Evolutionary conservation across 2,329 filamentous ascomycete species (phyloP), one percentile per base, ranked within the genome.

Genomic region (Xylariales sp.): DNA sequence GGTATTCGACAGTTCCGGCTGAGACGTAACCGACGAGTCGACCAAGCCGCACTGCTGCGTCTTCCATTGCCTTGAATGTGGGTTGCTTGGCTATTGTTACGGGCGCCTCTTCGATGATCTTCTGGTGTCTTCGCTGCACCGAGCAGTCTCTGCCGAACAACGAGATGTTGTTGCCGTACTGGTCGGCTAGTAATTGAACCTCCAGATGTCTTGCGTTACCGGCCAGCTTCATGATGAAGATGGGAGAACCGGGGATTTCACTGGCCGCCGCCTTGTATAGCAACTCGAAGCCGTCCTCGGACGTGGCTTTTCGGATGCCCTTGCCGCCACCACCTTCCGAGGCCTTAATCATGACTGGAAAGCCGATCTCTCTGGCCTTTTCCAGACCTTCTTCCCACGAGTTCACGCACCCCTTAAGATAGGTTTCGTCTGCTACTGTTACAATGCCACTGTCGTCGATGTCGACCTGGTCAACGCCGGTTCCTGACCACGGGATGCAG

Each of bases 341-440:
- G n/a, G 93, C 93, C 76, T 98, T 98, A 65, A 98, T 88, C 93
- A 98, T 98, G 73, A 98, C 86, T 12, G 93, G 93, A 73, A 98
- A 98, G 52, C 93, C 93, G 63, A 98, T 98, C 59, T 88, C 78
- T 63, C 79, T 82, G 45, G 93, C 93, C 60, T 86, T 89, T 59
- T 79, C 71, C 38, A 98, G 78, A 68, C 91, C 93, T 68, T 98
- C 89, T 66, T 95, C 73, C 66, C 88, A 89, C 16, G 86, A 89
- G 60, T 80, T 80, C 35, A 95, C 93, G 65, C 93, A 98, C 49
- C 93, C 93, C 68, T 90, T 86, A 55, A 82, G 77, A 66, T 98
- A 98, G 45, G 94, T 60, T 5, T 88, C 71, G 40, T 95, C 89
- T 29, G 80, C 75, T 45, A 98, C 93, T 1, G 93, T 97, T 44